Conservation (phyloP, 306 rosid species). For the Lathyrus sativus region DNA sequence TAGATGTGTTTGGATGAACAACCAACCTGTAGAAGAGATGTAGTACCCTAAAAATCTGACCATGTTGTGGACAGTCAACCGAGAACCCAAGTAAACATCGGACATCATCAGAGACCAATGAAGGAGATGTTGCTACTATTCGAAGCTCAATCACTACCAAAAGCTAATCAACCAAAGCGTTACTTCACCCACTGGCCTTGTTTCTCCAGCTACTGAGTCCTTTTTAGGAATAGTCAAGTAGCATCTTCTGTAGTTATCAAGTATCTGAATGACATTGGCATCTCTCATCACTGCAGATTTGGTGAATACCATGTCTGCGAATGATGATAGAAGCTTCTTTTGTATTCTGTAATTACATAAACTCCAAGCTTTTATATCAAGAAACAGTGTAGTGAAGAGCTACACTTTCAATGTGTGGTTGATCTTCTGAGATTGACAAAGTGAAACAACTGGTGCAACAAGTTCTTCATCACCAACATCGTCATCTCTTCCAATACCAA, state of each 20-base stretch:
- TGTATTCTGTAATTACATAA: constrained; percentile 95
- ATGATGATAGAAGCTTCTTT: constrained; percentile 96
- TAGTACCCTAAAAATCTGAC: constrained; percentile 94
- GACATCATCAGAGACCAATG: constrained; percentile 68
- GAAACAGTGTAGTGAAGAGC: constrained; percentile 75
- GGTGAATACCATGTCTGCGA: constrained; percentile 97
- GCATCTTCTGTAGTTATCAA: constrained; percentile 92
- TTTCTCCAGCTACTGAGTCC: constrained; percentile 72
- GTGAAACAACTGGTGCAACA: constrained; percentile 84
- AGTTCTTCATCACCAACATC: constrained; percentile 93
- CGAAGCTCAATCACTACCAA: constrained; percentile 90
- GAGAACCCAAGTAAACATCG: constrained; percentile 86
- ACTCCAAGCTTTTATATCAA: constrained; percentile 93
- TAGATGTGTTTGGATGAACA: constrained; percentile 82
- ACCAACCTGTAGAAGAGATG: constrained; percentile 90
- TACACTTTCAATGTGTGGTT: constrained; percentile 83
- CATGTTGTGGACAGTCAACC: constrained; percentile 92
- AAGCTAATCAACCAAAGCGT: constrained; percentile 97
- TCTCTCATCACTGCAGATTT: constrained; percentile 87
- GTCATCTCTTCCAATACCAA: constrained; percentile 61
- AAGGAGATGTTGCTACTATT: constrained; percentile 79
- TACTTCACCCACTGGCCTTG: constrained; percentile 88
- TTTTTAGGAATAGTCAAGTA: constrained; percentile 85
- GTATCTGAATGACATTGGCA: constrained; percentile 97
- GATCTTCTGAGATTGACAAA: constrained; percentile 82